Conservation (phyloP, 2,329 filamentous ascomycete species). For the Lecanicillium sp. region DNA sequence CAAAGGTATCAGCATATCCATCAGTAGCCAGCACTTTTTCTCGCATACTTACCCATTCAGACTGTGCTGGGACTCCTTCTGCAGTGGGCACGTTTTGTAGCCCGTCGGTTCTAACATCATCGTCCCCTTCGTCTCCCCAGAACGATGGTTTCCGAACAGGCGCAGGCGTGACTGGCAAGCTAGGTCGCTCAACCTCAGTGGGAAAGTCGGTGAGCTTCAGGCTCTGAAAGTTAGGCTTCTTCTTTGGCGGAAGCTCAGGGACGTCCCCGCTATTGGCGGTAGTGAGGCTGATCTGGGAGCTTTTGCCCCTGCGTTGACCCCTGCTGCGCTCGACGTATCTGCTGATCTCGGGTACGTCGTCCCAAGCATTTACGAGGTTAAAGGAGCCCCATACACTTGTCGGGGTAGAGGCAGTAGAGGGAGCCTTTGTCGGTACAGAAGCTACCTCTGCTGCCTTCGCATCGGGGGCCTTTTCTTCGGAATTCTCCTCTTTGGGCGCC, state of each 20-base stretch:
- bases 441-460: not conserved
- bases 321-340: slow-evolving; percentile 76
- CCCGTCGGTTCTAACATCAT: slow-evolving; percentile 43
- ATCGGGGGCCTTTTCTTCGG: slow-evolving; percentile 18
- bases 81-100: slow-evolving; percentile 62
- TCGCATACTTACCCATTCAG: slow-evolving; percentile 86
- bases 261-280: not conserved
- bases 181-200: slow-evolving; percentile 72
- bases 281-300: slow-evolving; percentile 25
- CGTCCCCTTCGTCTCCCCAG: slow-evolving; percentile 49
- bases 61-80: slow-evolving; percentile 78
- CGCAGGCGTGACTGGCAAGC: slow-evolving; percentile 83
- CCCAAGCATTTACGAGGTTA: slow-evolving; percentile 83
- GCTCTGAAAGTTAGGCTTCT: slow-evolving; percentile 11
- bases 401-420: slow-evolving; percentile 25
- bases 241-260: slow-evolving; percentile 5
- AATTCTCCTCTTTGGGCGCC: slow-evolving; percentile 15
- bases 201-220: slow-evolving; percentile 82
- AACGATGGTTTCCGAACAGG: slow-evolving; percentile 65
- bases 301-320: slow-evolving; percentile 44
- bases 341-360: slow-evolving; percentile 81
- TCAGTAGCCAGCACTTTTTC: slow-evolving; percentile 45
- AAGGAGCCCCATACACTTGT: slow-evolving; percentile 67
- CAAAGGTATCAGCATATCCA: too few relatives aligned
- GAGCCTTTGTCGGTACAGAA: slow-evolving; percentile 5